Evolutionary conservation across 139 green algal species (phyloP), one percentile per base, ranked within the genome.

Genomic region (Chlamydomonas incerta): DNA sequence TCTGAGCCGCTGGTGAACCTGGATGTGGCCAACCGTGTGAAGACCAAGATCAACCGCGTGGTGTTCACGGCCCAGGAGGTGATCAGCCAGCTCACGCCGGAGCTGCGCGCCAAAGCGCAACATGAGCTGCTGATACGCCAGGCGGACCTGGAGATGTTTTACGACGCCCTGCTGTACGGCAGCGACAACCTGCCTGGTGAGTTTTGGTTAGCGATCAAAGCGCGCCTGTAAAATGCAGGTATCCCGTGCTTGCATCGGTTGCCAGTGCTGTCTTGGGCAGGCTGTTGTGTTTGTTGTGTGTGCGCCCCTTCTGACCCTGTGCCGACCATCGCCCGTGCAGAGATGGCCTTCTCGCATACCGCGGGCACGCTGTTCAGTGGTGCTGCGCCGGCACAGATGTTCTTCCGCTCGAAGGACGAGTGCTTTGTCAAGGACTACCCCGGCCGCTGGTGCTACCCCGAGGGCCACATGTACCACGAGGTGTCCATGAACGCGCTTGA

Each of bases 81-180:
- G 34, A 86, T 86, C 68, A 86, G 80, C 80, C 68, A 80, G 68
- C 79, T 55, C 46, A 60, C 74, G 9, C 55, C 70, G 6, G 80
- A 62, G 17, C 52, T 2, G 8, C 50, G 35, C 11, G 24, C 23
- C 18, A 6, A 24, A 9, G 80, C 68, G 80, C 67, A 86, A 68
- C 8, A 58, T 57, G 73, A 70, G 50, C 31, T 76, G 72, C 79
- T 91, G 8, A 55, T 66, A 3, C n/a, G 72, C 3, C 77, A 89
- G 73, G 81, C 83, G 26, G 34, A 72, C 29, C 71, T 91, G 55
- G 72, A 72, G 23, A 70, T 84, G 41, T 74, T 91, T 8, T 91
- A 89, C 79, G 46, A 74, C 31, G 70, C 67, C 1, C 62, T 82
- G 34, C 72, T 91, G 77, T 91, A 91, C 68, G 88, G 88, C 50